phyloP scores from a whole-genome alignment of 1,284 basidiomycete genomes.

The Apiotrichum veenhuisii region DNA sequence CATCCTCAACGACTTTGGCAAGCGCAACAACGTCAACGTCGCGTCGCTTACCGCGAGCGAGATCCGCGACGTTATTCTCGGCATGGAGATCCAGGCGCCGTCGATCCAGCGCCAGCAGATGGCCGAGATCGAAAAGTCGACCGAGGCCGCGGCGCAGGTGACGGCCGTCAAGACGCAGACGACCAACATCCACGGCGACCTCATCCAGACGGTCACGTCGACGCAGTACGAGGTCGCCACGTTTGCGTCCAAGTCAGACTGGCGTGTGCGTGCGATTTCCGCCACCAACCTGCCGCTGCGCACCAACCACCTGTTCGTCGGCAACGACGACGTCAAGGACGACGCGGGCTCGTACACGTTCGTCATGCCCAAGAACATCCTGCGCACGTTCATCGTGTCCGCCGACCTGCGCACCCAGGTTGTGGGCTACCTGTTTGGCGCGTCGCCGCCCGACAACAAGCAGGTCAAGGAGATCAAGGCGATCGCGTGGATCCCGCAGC shows the following conservation, averaged over 20 bases:
- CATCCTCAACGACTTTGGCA: slow-evolving; percentile 93
- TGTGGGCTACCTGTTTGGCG: slow-evolving; percentile 88
- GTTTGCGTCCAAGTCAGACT: slow-evolving; percentile 98
- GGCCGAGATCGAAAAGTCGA: slow-evolving; percentile 96
- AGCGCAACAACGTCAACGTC: slow-evolving; percentile 98
- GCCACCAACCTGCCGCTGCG: slow-evolving; percentile 94
- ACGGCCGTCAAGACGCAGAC: slow-evolving; percentile 97
- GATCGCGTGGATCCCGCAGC: slow-evolving; percentile 91
- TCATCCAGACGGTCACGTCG: slow-evolving; percentile 92
- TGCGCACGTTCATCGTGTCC: slow-evolving; percentile 89
- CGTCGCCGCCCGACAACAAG: slow-evolving; percentile 90
- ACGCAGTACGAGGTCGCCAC: slow-evolving; percentile 97
- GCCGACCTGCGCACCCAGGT: slow-evolving; percentile 95
- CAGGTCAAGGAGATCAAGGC: slow-evolving; percentile 99
- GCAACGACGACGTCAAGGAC: slow-evolving; percentile 96
- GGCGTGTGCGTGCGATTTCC: slow-evolving; percentile 94
- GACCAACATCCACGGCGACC: slow-evolving; percentile 95
- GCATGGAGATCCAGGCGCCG: slow-evolving; percentile 68
- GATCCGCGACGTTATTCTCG: slow-evolving; percentile 92
- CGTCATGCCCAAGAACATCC: slow-evolving; percentile 94
- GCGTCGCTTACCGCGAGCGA: slow-evolving; percentile 94
- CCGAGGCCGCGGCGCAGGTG: slow-evolving; percentile 89
- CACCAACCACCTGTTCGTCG: slow-evolving; percentile 97
- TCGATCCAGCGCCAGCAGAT: slow-evolving; percentile 91
- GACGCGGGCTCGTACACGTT: slow-evolving; percentile 91